These are phyloP conservation scores for Pythium oligandrum DNA, from an alignment of 352 stramenopile genomes.

Conservation along the genomic window DNA sequence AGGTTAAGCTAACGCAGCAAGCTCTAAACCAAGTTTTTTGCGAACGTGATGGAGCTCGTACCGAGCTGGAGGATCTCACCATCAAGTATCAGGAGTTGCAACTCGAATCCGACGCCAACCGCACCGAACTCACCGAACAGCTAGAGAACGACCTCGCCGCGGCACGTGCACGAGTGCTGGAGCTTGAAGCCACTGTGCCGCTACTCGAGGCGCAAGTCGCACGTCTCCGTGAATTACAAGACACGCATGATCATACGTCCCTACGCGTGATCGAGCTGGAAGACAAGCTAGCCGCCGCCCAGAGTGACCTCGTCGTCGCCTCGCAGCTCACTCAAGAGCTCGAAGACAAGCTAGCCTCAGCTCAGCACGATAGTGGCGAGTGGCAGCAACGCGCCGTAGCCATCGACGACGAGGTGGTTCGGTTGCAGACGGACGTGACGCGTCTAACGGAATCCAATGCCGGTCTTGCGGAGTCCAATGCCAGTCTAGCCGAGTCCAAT, in stretches of 20 bases:
- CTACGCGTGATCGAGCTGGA: too few species aligned
- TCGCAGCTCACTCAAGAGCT: background rate
- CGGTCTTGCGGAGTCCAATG: constrained; percentile 1
- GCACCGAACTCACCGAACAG: background rate
- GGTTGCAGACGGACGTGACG: background rate
- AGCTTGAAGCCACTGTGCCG: too few species aligned
- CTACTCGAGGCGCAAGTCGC: too few species aligned
- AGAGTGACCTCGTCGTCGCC: background rate
- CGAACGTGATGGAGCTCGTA: background rate
- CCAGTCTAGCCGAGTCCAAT: background rate
- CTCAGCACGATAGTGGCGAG: background rate
- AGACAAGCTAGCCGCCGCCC: background rate
- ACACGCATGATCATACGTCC: too few species aligned
- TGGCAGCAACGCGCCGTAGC: background rate
- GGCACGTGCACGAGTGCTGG: too few species aligned
- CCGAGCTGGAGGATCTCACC: constrained; percentile 2
- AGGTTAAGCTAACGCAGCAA: background rate
- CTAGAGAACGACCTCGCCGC: background rate
- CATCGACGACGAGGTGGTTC: constrained; percentile 2
- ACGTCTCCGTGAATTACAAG: too few species aligned
- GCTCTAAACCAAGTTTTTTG: background rate
- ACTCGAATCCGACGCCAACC: constrained; percentile 1
- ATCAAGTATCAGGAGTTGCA: constrained; percentile 1
- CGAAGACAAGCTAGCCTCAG: background rate
- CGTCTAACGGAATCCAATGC: background rate